Conservation (phyloP, 495 filamentous ascomycete genomes). For the Podospora anserina region DNA sequence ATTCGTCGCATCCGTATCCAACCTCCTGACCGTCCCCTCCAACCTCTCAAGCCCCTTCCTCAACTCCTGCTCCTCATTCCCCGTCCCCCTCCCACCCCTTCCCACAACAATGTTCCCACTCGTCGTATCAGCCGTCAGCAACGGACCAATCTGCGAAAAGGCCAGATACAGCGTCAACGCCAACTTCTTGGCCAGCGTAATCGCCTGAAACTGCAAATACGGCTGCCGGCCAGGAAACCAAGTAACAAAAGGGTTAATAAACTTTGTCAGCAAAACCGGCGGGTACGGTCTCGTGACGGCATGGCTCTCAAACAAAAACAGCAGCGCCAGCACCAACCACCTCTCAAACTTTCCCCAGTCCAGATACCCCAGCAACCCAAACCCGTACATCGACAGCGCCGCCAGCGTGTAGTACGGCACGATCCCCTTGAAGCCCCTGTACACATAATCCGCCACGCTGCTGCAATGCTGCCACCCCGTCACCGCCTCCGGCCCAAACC, state of each 20-base stretch:
- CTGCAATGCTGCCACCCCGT: slow-evolving; percentile 54
- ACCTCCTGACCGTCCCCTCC: slow-evolving; percentile 48
- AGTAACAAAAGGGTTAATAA: slow-evolving; percentile 62
- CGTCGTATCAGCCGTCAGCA: slow-evolving; percentile 46
- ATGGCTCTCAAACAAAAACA: slow-evolving; percentile 72
- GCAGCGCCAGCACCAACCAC: slow-evolving; percentile 66
- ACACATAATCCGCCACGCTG: slow-evolving; percentile 72
- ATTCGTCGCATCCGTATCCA: slow-evolving; percentile 65
- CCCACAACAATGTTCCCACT: slow-evolving; percentile 27
- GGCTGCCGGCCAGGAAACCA: slow-evolving; percentile 45
- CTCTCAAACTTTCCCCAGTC: slow-evolving; percentile 89
- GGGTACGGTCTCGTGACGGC: slow-evolving; percentile 64
- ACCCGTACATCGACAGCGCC: slow-evolving; percentile 58
- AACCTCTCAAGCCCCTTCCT: slow-evolving; percentile 54
- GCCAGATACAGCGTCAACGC: slow-evolving; percentile 84
- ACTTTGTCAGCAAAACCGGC: slow-evolving; percentile 51
- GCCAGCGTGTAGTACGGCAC: slow-evolving; percentile 64
- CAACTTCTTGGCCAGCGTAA: slow-evolving; percentile 71
- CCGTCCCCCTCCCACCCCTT: slow-evolving; percentile 25
- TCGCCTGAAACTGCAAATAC: slow-evolving; percentile 84
- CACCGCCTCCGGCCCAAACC: slow-evolving; percentile 77
- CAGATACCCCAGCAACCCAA: slow-evolving; percentile 75
- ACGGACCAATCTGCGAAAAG: slow-evolving; percentile 74
- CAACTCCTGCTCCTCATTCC: slow-evolving; percentile 36
- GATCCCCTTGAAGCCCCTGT: slow-evolving; percentile 55